phyloP scores from a whole-genome alignment of 176 grass and related monocot genomes.

The Zizania latifolia region DNA sequence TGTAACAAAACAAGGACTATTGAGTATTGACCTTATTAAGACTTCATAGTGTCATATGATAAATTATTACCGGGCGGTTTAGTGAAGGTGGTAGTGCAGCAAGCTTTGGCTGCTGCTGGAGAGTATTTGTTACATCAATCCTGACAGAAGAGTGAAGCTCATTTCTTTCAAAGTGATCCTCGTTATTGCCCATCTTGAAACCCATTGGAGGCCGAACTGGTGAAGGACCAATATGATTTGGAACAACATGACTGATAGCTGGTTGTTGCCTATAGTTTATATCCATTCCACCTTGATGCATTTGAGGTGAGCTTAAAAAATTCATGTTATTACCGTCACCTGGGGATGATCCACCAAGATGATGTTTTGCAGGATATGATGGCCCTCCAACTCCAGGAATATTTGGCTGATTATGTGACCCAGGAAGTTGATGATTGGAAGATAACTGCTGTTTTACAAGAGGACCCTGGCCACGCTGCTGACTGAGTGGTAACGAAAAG shows the following conservation, averaged over 20 bases:
- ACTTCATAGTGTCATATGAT: background rate
- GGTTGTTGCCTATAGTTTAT: constrained; percentile 43
- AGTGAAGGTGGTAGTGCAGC: constrained; percentile 52
- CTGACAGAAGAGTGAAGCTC: constrained; percentile 42
- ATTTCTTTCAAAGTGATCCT: constrained; percentile 54
- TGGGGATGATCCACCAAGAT: constrained; percentile 41
- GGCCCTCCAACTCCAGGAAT: constrained; percentile 30
- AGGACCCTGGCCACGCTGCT: constrained; percentile 41
- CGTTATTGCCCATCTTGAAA: constrained; percentile 46
- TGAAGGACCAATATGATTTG: constrained; percentile 44
- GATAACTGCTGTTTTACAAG: constrained; percentile 30
- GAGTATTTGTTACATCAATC: constrained; percentile 52
- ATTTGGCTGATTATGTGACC: constrained; percentile 32
- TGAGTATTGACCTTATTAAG: background rate
- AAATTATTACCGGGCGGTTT: constrained; percentile 42
- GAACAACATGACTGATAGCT: constrained; percentile 24
- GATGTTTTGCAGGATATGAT: constrained; percentile 36
- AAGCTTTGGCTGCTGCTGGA: constrained; percentile 65
- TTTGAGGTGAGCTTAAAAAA: constrained; percentile 39
- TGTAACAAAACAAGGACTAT: background rate
- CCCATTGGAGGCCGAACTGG: constrained; percentile 45
- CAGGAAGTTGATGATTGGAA: constrained; percentile 46
- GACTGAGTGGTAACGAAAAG: constrained; percentile 45
- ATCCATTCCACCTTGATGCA: constrained; percentile 34
- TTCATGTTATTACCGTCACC: constrained; percentile 22